Percentiles rank a stretch among this genome's conserved stretches.
phyloP scores from a whole-genome alignment of 148 eudicot species.

The Agrostemma githago region DNA sequence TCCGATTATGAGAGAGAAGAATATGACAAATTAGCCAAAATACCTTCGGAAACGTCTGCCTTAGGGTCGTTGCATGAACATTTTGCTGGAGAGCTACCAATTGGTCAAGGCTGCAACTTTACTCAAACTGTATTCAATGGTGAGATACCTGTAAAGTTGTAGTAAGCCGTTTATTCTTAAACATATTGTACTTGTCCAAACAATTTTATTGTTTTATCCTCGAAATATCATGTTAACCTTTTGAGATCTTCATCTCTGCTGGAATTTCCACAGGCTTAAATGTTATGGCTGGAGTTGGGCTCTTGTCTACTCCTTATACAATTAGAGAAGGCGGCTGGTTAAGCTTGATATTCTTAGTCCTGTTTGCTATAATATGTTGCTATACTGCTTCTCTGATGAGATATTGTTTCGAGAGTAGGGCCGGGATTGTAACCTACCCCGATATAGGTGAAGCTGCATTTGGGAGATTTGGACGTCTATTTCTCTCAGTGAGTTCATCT shows the following conservation, averaged over 20 bases:
- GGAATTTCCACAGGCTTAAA: conserved; percentile 48
- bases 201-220: background rate
- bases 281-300: conserved; percentile 88
- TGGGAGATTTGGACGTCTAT: conserved; percentile 77
- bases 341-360: conserved; percentile 50
- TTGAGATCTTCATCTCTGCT: background rate
- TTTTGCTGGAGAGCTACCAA: conserved; percentile 57
- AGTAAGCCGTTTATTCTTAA: background rate
- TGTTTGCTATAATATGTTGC: conserved; percentile 72
- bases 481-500: conserved; percentile 62
- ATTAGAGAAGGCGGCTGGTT: conserved; percentile 85
- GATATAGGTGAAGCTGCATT: conserved; percentile 99
- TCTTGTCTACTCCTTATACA: conserved; percentile 76
- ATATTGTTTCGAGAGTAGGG: conserved; percentile 69
- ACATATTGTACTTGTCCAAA: background rate
- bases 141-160: conserved; percentile 19
- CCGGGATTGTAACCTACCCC: conserved; percentile 65
- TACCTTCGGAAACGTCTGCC: conserved; percentile 38
- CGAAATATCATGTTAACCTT: background rate
- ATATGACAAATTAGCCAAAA: conserved; percentile 31
- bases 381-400: conserved; percentile 87
- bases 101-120: conserved; percentile 65
- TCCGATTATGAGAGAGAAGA: conserved; percentile 46
- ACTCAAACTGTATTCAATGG: conserved; percentile 86
- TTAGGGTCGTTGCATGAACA: conserved; percentile 45